Evolutionary conservation across 495 filamentous ascomycete genomes (phyloP), one percentile per base, ranked within the genome.

Genomic region (Chaetomidium leptoderma): DNA sequence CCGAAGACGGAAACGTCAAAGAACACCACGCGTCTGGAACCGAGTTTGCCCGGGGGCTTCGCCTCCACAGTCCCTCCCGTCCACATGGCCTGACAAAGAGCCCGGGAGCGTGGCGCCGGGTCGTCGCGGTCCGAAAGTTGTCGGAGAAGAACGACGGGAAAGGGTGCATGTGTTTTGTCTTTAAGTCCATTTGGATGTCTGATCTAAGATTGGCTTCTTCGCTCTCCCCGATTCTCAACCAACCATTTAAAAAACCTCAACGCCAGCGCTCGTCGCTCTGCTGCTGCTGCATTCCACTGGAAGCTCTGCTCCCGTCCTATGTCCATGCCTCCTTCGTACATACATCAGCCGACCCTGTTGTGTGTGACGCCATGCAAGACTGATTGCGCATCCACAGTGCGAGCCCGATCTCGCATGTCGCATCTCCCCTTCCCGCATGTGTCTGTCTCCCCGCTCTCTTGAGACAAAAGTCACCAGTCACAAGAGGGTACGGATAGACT

Each of bases 291-390:
- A 35, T 10, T 35, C 32, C 32, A 35, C 9, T 9, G 7, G 17
- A 17, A 24, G 5, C 7, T 10, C 29, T 48, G n/a, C 45, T 21
- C 27, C 39, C 39, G 2, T 43, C 19, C 13, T 43, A n/a, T n/a
- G n/a, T n/a, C n/a, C n/a, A n/a, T n/a, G n/a, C 14, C 39, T n/a
- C 14, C 19, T 3, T 43, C 39, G n/a, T 23, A 5, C 10, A 11
- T 11, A 5, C 29, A 3, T n/a, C n/a, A n/a, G n/a, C n/a, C n/a
- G n/a, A n/a, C n/a, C n/a, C n/a, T n/a, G n/a, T n/a, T n/a, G n/a
- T n/a, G 46, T 49, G 30, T 49, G 46, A 49, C 29, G n/a, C 46
- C 29, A 45, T 49, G 46, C 46, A 36, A 49, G 30, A 49, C 37
- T 6, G 50, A 30, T 6, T 21, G 26, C 50, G n/a, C 13, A 42